A percentile compares a stretch with the other conserved stretches of the same genome.
These are phyloP conservation scores for Polychaeton citri DNA, from an alignment of 2,329 filamentous ascomycete species.

Conservation along the genomic window DNA sequence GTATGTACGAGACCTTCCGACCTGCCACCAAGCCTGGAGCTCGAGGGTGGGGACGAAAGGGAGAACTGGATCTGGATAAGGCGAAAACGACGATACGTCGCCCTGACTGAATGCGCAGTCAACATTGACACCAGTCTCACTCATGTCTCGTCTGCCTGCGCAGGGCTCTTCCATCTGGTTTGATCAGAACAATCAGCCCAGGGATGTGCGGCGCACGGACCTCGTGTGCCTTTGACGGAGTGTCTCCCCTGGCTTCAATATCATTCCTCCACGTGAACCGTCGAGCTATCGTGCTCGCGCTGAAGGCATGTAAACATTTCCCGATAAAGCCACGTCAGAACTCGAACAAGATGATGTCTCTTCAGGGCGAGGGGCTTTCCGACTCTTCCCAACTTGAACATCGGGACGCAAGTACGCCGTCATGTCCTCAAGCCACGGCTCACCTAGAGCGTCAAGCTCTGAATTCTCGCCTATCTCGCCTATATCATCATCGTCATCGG, in stretches of 20 bases:
- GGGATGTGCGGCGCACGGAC: too few relatives aligned
- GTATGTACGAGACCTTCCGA: conserved; percentile 15
- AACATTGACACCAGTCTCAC: too few relatives aligned
- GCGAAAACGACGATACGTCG: too few relatives aligned
- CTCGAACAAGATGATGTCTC: neutral
- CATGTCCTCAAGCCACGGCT: neutral
- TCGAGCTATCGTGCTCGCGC: neutral
- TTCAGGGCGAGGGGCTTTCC: neutral
- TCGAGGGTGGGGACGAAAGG: too few relatives aligned
- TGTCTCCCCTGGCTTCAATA: neutral
- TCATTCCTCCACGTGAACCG: neutral
- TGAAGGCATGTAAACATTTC: neutral
- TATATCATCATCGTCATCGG: neutral
- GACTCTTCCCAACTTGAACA: neutral
- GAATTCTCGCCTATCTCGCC: neutral
- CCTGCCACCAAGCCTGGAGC: too few relatives aligned
- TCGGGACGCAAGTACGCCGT: neutral
- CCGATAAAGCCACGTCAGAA: neutral
- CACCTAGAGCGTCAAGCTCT: neutral
- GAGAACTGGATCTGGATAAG: too few relatives aligned
- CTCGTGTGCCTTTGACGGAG: too few relatives aligned
- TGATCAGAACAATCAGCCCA: too few relatives aligned
- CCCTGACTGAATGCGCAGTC: too few relatives aligned
- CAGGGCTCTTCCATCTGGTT: too few relatives aligned
- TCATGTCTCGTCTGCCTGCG: too few relatives aligned